Evolutionary conservation across 192 early-diverging fungal species (phyloP).

Genomic region (Linderina pennispora): DNA sequence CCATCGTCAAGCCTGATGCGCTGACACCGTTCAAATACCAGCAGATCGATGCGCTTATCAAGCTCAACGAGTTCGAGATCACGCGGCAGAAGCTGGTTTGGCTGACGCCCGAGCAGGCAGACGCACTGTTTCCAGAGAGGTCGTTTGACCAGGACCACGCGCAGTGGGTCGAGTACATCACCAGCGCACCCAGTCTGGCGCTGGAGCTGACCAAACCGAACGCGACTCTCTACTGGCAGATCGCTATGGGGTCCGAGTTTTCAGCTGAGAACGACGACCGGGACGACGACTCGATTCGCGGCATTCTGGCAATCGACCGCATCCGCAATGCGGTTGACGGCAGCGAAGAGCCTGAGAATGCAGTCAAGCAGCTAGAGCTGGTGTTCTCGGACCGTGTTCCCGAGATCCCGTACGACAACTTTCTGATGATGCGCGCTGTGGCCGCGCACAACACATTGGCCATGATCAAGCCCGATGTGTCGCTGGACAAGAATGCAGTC

Average conservation of each 20-base stretch:
- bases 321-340: conserved; percentile 53
- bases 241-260: conserved; percentile 49
- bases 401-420: conserved; percentile 35
- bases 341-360: conserved; percentile 42
- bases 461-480: conserved; percentile 52
- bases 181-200: conserved; percentile 48
- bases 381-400: conserved; percentile 42
- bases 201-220: conserved; percentile 50
- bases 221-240: conserved; percentile 47
- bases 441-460: conserved; percentile 45
- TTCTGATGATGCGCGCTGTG: conserved; percentile 42
- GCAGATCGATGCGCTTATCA: conserved; percentile 48
- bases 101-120: conserved; percentile 37
- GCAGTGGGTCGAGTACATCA: conserved; percentile 46
- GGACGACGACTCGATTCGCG: conserved; percentile 48
- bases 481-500: conserved; percentile 15
- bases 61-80: conserved; percentile 49
- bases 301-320: conserved; percentile 49
- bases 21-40: conserved; percentile 47
- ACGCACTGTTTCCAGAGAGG: conserved; percentile 39
- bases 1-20: conserved; percentile 56
- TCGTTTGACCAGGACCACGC: conserved; percentile 29
- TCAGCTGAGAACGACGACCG: conserved; percentile 23
- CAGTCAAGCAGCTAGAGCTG: conserved; percentile 41
- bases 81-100: conserved; percentile 48